Base-by-base conservation (phyloP, 2,329 filamentous ascomycete species). In the Aspergillus fructus region DNA sequence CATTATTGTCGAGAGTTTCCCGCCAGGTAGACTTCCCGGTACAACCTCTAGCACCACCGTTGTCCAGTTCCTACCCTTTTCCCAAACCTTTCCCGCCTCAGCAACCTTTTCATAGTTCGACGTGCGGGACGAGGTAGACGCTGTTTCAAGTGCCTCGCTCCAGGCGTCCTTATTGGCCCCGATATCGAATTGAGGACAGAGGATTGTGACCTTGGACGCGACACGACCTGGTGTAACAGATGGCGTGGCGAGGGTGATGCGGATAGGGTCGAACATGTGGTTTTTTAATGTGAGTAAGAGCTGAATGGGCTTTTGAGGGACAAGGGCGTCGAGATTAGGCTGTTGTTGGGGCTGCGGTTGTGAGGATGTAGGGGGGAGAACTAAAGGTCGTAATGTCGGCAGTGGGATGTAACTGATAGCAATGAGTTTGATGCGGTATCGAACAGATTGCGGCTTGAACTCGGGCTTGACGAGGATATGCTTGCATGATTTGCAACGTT, bases 391-490 rank as follows among this genome's bases (percentile, higher is more conserved):
- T 40, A 86, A 75, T 4, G 86, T 85, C 60, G 97, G 86, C 58
- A 86, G 87, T 1, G 94, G 94, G 61, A 99, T 91, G 75, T 96
- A 93, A 70, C 88, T 91, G 55, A 88, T 84, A 21, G 94, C 96
- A 5, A 97, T 87, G 0, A 97, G 83, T 54, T 91, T 89, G 73
- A 99, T 97, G 68, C 93, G 90, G 83, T 94, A 97, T 30, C 93
- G 89, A 6, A 90, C 94, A 52, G 89, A 93, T 47, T 87, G 86
- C 33, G 96, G 88, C 74, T 97, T 99, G 58, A 88, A 85, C 75
- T 99, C 94, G 13, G 93, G 94, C 72, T 96, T 96, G 60, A 91
- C 90, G 65, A 99, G 89, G 70, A 97, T 97, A 77, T 97, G 93
- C 12, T 94, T 89, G 76, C 94, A 99, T 11, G 88, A 84, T 50